Evolutionary conservation across 495 filamentous ascomycete species (phyloP).

Genomic region (Jackrogersella multiformis): DNA sequence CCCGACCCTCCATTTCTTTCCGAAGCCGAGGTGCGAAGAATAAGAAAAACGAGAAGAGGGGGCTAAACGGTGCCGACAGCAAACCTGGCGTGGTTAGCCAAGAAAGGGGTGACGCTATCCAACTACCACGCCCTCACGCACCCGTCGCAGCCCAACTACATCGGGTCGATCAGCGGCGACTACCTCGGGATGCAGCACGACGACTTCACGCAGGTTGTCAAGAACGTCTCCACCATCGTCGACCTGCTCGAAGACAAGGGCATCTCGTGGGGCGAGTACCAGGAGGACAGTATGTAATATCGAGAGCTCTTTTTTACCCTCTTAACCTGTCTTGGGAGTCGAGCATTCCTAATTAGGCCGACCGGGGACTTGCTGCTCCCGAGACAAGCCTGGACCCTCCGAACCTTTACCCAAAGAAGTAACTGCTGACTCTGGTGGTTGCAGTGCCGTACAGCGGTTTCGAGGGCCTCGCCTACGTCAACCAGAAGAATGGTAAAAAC

Average conservation of each 20-base stretch:
- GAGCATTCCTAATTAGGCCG: too few species aligned
- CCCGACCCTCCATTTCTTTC: neutral
- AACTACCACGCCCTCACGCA: conserved; percentile 73
- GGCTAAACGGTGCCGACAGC: conserved; percentile 24
- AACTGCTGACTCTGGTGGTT: too few species aligned
- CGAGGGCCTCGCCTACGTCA: conserved; percentile 62
- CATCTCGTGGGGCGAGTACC: conserved; percentile 75
- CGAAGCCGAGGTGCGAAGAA: neutral
- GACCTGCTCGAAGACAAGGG: conserved; percentile 74
- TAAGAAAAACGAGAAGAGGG: neutral
- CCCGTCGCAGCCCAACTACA: conserved; percentile 77
- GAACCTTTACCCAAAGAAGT: too few species aligned
- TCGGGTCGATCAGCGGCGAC: conserved; percentile 69
- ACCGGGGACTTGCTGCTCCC: too few species aligned
- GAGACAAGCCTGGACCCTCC: too few species aligned
- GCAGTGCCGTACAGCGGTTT: conserved; percentile 77
- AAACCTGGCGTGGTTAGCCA: conserved; percentile 61
- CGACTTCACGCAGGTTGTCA: conserved; percentile 62
- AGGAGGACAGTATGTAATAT: too few species aligned
- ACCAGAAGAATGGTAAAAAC: conserved; percentile 62
- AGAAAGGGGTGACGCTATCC: conserved; percentile 69
- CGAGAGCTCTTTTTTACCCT: too few species aligned
- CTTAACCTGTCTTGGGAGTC: too few species aligned
- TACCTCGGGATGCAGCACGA: conserved; percentile 76
- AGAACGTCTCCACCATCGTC: conserved; percentile 72